Base-by-base conservation (phyloP, 306 rosid species). In the Citrullus mucosospermus region DNA sequence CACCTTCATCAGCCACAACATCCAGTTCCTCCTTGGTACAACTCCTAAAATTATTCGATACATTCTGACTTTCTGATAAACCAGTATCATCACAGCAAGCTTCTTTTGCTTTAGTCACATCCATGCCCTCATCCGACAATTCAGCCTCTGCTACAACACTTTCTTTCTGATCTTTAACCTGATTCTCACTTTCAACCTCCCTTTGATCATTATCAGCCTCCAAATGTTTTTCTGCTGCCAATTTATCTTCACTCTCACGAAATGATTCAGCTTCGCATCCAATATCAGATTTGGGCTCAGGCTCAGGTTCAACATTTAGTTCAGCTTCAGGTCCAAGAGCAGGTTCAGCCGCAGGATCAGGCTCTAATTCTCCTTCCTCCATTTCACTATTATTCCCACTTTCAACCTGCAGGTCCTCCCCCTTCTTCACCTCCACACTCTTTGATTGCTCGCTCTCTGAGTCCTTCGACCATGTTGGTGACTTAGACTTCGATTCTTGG, bases 391-490 rank as follows among this genome's bases (percentile, higher is more conserved):
- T 82, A 73, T 84, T 87, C 8, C 83, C 83, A 80, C 90, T 91
- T 82, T 86, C 85, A 69, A 84, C 86, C 76, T 85, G 93, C 66
- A 78, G 32, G 0, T 50, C 54, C 78, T 90, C 81, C 30, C 67
- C 88, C 43, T 88, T 92, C 87, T 90, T 91, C 85, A 85, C 90
- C 85, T 92, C 99, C 73, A 85, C 88, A 81, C 93, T 91, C 87
- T 86, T 91, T 4, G 98, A 93, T 48, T 90, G 98, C 78, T 92
- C 99, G 38, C 99, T 93, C 76, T 89, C 88, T 0, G 98, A 96
- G 50, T 96, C 98, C 85, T 80, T 91, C 1, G 99, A 92, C 98
- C 97, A 81, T 1, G 91, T 84, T 1, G 98, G 99, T 9, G 90
- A 85, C 73, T 86, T 86, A 0, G 86, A 87, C 78, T 82, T 84